Base-by-base conservation (phyloP, 2,329 filamentous ascomycete species). In the Microdochium paspali region DNA sequence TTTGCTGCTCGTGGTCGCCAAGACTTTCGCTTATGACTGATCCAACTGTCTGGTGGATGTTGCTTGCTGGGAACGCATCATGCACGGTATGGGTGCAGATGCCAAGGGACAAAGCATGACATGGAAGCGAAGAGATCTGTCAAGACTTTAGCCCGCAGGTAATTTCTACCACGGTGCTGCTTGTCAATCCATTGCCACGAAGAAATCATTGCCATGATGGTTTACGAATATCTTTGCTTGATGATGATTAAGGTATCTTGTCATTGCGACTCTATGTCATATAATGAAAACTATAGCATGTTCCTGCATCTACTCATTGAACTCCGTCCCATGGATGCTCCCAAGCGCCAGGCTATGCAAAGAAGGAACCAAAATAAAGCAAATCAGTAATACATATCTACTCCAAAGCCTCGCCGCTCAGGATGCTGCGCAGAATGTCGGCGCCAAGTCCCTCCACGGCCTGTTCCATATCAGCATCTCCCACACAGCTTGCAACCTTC, bases 391-490 rank as follows among this genome's bases (percentile, higher is more conserved):
- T 9, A 24, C 42, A 45, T 31, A 44, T 49, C 47, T 63, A 79
- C 56, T 80, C 77, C 64, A 82, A 65, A 35, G 74, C 75, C 54
- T 81, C 78, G 35, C 77, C 80, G 55, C 72, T 77, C 58, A 85
- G 56, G 54, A 85, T 84, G 59, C 74, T 80, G 57, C 66, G 74
- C 58, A 85, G 59, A 54, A 85, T 85, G 35, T 77, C 78, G 4
- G 72, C 72, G 1, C 79, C 81, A 3, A 79, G 62, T 3, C 77
- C 78, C 21, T 83, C 79, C 35, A 89, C 78, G 47, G 86, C 82
- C 48, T 76, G 76, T 54, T 84, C 79, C 53, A 95, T 76, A 66
- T 95, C 90, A 58, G 80, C 84, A 60, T 88, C 83, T n/a, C 82
- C 82, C 20, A 90, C 84, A 60, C 81, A 87, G 65, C 87, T 90